Evolutionary conservation across 2,329 filamentous ascomycete genomes (phyloP).

Genomic region (Aspergillus uvarum): DNA sequence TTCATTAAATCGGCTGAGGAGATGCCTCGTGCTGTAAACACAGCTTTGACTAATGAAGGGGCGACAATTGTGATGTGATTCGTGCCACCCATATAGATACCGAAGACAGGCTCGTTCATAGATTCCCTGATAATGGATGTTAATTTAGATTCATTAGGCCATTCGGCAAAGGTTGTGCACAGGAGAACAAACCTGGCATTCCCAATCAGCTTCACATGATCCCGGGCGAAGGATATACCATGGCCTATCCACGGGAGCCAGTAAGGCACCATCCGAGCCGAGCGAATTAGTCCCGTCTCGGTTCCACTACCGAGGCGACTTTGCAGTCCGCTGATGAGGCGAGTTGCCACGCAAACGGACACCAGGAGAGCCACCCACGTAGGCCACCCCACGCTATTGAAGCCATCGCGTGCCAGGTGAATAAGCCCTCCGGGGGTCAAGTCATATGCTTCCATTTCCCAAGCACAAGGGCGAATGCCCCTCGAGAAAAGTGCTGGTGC

Average conservation of each 20-base stretch:
- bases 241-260: slow-evolving; percentile 62
- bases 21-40: slow-evolving; percentile 36
- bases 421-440: slow-evolving; percentile 18
- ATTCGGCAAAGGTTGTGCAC: not conserved
- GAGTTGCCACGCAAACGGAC: slow-evolving; percentile 38
- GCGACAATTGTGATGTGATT: slow-evolving; percentile 53
- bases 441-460: slow-evolving; percentile 16
- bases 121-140: slow-evolving; percentile 28
- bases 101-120: slow-evolving; percentile 46
- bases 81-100: slow-evolving; percentile 50
- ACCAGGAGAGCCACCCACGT: slow-evolving; percentile 30
- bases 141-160: not conserved
- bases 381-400: slow-evolving; percentile 26
- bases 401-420: slow-evolving; percentile 21
- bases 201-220: slow-evolving; percentile 47
- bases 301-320: slow-evolving; percentile 24
- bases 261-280: slow-evolving; percentile 55
- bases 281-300: slow-evolving; percentile 28
- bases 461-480: not conserved
- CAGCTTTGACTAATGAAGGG: slow-evolving; percentile 46
- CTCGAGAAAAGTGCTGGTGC: not conserved
- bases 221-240: slow-evolving; percentile 48
- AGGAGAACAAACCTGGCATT: slow-evolving; percentile 38
- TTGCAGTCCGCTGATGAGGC: slow-evolving; percentile 39
- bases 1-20: slow-evolving; percentile 33